Base-by-base conservation (phyloP, 306 rosid species). In the Dalbergia cochinchinensis region DNA sequence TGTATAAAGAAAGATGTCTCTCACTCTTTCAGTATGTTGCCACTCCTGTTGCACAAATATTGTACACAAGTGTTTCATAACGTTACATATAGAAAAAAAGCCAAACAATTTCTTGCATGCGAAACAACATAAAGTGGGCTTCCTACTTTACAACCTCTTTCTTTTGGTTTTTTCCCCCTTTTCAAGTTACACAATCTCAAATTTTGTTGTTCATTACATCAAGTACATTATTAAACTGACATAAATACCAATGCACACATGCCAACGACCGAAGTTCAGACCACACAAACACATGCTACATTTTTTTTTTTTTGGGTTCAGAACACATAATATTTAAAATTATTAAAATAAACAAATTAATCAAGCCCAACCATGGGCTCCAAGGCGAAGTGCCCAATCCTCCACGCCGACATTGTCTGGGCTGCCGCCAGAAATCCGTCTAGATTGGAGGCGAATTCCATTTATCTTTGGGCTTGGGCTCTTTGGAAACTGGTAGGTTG, bases 401-500 rank as follows among this genome's bases (percentile, higher is more conserved):
- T 91, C 97, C 1, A 59, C 58, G 0, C 78, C 65, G 1, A 82
- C 79, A 7, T 84, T 74, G 2, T 86, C 89, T 1, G 92, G 89
- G 80, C 87, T 62, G 7, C 71, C 86, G 9, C 87, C 86, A 4
- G 78, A 19, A 10, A 81, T 73, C 74, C 86, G 77, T 76, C 88
- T 84, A 15, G 86, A 83, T 26, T 84, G 87, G 57, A 83, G 73
- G 0, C 87, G 85, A 2, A 72, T 2, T 37, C 88, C 94, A 37
- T 65, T 87, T 1, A 65, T 22, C 22, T 84, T 85, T 39, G 93
- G 99, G 91, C 83, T 83, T 83, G 96, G 97, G 83, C 93, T 91
- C 31, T 83, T 84, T 11, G 75, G 78, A 11, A 73, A 81, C 26
- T 69, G 83, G 62, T 80, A 80, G 8, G 67, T n/a, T 8, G 73